phyloP scores from a whole-genome alignment of 1,284 basidiomycete genomes.

The Ustilago tritici region DNA sequence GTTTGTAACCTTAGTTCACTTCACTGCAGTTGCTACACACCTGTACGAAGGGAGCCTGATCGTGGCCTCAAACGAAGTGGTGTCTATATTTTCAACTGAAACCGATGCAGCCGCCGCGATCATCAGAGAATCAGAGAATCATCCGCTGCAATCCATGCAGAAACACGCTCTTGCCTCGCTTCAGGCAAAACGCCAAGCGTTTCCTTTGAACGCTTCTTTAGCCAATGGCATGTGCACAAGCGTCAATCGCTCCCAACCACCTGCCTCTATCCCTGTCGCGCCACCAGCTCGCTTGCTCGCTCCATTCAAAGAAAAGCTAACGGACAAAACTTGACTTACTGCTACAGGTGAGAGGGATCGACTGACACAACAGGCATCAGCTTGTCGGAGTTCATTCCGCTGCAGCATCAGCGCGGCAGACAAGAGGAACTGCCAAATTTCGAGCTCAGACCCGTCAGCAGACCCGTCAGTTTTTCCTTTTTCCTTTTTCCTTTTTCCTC shows the following conservation, averaged over 20 bases:
- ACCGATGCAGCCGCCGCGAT: constrained; percentile 20
- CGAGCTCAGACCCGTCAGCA: constrained; percentile 8
- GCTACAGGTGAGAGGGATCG: too few species aligned
- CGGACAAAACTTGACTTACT: too few species aligned
- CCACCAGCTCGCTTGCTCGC: neutral
- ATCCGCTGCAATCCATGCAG: constrained; percentile 9
- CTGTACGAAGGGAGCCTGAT: too few species aligned
- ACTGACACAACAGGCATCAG: neutral
- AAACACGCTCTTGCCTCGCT: neutral
- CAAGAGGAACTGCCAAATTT: neutral
- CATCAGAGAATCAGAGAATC: constrained; percentile 6
- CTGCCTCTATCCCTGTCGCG: neutral
- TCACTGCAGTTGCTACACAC: too few species aligned
- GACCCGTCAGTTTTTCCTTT: too few species aligned
- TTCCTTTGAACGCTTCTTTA: neutral
- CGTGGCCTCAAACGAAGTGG: too few species aligned
- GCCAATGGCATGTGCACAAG: neutral
- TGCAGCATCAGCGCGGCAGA: constrained; percentile 1
- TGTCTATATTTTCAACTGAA: neutral
- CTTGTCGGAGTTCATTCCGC: constrained; percentile 8
- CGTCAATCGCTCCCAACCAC: neutral
- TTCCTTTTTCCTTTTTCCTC: neutral
- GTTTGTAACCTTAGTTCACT: too few species aligned
- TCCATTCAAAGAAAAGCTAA: too few species aligned
- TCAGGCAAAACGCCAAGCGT: neutral